These are phyloP conservation scores for Allium cepa DNA, from an alignment of 106 monocot genomes.

Conservation along the genomic window DNA sequence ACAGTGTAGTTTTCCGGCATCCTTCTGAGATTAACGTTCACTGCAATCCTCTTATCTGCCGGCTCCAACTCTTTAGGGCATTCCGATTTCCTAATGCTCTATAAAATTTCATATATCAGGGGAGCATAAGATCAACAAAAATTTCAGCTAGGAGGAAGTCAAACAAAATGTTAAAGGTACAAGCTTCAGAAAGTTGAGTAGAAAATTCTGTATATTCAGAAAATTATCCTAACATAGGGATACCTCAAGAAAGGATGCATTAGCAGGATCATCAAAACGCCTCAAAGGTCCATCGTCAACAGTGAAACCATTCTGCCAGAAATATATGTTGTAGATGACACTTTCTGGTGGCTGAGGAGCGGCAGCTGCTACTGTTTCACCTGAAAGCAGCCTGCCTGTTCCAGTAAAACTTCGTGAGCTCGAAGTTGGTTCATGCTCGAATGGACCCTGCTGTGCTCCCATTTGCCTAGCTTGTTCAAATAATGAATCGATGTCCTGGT, in stretches of 20 bases:
- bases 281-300: slow-evolving; percentile 83
- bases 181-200: neutral
- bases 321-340: slow-evolving; percentile 52
- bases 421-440: slow-evolving; percentile 37
- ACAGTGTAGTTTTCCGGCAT: slow-evolving; percentile 40
- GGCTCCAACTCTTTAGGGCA: slow-evolving; percentile 68
- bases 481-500: slow-evolving; percentile 55
- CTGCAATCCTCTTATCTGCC: slow-evolving; percentile 33
- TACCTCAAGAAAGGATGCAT: slow-evolving; percentile 81
- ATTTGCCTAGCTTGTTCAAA: slow-evolving; percentile 91
- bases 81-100: slow-evolving; percentile 65
- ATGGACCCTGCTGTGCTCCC: slow-evolving; percentile 56
- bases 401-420: slow-evolving; percentile 77
- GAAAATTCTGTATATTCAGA: neutral
- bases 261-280: slow-evolving; percentile 79
- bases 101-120: neutral
- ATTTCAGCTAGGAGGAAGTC: neutral
- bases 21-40: slow-evolving; percentile 54
- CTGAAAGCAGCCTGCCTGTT: slow-evolving; percentile 71
- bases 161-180: neutral
- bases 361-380: slow-evolving; percentile 49
- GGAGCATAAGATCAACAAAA: neutral
- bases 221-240: neutral
- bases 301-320: slow-evolving; percentile 84
- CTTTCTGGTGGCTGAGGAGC: slow-evolving; percentile 31